Conservation (phyloP, 345 rosid species). For the Lepidium africanum region DNA sequence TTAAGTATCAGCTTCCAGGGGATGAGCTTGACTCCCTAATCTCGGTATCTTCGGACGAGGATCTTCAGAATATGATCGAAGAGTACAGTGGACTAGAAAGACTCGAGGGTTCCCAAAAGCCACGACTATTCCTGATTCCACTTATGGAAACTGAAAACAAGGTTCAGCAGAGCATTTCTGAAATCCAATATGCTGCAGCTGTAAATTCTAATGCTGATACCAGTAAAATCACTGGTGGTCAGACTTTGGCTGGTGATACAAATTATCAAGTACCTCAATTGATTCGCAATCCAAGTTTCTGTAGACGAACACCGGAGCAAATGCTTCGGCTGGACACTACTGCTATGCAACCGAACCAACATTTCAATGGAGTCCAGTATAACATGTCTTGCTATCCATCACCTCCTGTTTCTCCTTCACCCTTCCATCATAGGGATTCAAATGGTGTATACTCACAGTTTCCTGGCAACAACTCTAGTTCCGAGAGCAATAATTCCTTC, state of each 20-base stretch:
- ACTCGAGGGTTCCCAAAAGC: slow-evolving; percentile 48
- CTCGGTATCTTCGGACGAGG: slow-evolving; percentile 60
- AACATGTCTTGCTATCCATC: slow-evolving; percentile 31
- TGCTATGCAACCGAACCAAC: slow-evolving; percentile 24
- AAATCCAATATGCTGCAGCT: slow-evolving; percentile 40
- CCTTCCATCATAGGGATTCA: slow-evolving; percentile 36
- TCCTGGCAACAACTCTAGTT: slow-evolving; percentile 35
- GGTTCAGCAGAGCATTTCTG: slow-evolving; percentile 34
- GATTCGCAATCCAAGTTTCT: slow-evolving; percentile 27
- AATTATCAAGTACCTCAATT: slow-evolving; percentile 27
- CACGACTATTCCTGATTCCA: slow-evolving; percentile 56
- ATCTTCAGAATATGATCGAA: slow-evolving; percentile 62
- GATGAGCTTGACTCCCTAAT: slow-evolving; percentile 64
- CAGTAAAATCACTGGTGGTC: slow-evolving; percentile 25
- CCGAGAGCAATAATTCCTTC: slow-evolving; percentile 48
- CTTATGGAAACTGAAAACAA: slow-evolving; percentile 36
- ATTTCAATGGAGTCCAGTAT: slow-evolving; percentile 28
- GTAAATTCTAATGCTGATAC: slow-evolving; percentile 40
- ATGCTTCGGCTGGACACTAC: slow-evolving; percentile 30
- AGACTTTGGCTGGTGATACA: slow-evolving; percentile 29
- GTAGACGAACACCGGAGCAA: slow-evolving; percentile 18
- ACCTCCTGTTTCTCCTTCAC: slow-evolving; percentile 42
- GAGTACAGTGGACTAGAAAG: slow-evolving; percentile 51
- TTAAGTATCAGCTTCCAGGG: slow-evolving; percentile 70
- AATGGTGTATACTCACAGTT: slow-evolving; percentile 22